phyloP scores from a whole-genome alignment of 257 asterid species.

The Solanum virginianum region DNA sequence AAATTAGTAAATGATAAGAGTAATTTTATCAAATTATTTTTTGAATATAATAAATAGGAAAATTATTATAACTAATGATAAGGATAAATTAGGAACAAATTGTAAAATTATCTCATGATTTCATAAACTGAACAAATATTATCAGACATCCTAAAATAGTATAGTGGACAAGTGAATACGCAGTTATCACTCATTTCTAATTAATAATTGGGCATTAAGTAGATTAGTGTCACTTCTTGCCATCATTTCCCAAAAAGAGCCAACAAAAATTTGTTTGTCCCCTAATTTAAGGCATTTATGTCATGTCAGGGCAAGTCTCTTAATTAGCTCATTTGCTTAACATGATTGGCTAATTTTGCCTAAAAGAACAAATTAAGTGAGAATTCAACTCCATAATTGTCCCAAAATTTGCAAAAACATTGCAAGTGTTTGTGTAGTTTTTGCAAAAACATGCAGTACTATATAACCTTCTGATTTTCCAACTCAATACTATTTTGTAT shows the following conservation, averaged over 20 bases:
- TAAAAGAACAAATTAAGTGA: background rate
- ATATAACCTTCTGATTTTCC: background rate
- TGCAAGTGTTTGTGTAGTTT: background rate
- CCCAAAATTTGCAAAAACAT: background rate
- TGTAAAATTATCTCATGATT: too few species aligned
- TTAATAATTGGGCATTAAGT: background rate
- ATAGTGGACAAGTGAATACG: too few species aligned
- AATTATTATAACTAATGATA: too few species aligned
- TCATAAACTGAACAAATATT: too few species aligned
- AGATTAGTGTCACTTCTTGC: background rate
- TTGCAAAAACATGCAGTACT: background rate
- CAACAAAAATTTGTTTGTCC: background rate
- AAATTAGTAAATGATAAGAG: too few species aligned
- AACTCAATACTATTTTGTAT: background rate
- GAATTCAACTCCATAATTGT: background rate
- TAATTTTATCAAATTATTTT: too few species aligned
- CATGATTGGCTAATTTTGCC: background rate
- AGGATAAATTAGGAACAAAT: too few species aligned
- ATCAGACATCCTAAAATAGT: too few species aligned
- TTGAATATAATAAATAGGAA: too few species aligned
- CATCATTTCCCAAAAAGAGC: background rate
- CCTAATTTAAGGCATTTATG: background rate
- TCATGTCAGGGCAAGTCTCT: background rate
- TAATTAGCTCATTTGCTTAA: background rate
- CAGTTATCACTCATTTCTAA: background rate